Evolutionary conservation across 2,329 filamentous ascomycete genomes (phyloP), one percentile per base, ranked within the genome.

Genomic region (Fusarium liriodendri): DNA sequence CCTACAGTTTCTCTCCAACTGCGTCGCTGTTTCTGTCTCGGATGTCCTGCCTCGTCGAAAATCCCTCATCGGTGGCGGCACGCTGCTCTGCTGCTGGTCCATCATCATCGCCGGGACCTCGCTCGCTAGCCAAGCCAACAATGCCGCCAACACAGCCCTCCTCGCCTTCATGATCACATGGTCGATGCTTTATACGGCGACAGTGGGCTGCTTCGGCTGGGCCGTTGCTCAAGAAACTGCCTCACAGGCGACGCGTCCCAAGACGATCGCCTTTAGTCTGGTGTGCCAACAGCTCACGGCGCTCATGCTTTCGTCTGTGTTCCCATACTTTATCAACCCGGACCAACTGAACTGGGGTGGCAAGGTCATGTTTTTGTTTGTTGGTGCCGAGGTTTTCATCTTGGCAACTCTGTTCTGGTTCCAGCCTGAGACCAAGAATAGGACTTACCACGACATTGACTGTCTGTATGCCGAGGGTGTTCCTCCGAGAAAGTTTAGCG

Each of bases 401-500:
- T 76, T 83, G 7, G 70, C 62, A 1, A 67, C 57, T 1, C 67
- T 82, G 4, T 83, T 78, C 33, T 81, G 80, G 72, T 77, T 82
- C 66, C 82, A 83, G 68, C 81, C 82, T 5, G 81, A 82, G 77
- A 83, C 81, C 1, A 83, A 83, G 79, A 83, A 83, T 73, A 76
- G 81, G 25, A 82, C 79, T 2, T 80, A 82, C 16, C 72, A 79
- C 10, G 81, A 83, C 5, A 81, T 82, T 22, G 81, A 83, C 22
- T 71, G 69, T 25, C 35, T 80, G 47, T 80, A 80, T 57, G 73
- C 76, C 1, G 59, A 77, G 20, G 67, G 71, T 9, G 67, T 79
- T 6, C 77, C 76, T 8, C 68, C 76, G 0, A 70, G 78, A n/a
- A 79, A 78, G 59, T 79, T 79, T 22, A 67, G 29, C 3, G 45